A percentile compares a stretch with the other conserved stretches of the same genome.
phyloP scores from a whole-genome alignment of 352 stramenopile species.

The Aphanomyces euteiches region DNA sequence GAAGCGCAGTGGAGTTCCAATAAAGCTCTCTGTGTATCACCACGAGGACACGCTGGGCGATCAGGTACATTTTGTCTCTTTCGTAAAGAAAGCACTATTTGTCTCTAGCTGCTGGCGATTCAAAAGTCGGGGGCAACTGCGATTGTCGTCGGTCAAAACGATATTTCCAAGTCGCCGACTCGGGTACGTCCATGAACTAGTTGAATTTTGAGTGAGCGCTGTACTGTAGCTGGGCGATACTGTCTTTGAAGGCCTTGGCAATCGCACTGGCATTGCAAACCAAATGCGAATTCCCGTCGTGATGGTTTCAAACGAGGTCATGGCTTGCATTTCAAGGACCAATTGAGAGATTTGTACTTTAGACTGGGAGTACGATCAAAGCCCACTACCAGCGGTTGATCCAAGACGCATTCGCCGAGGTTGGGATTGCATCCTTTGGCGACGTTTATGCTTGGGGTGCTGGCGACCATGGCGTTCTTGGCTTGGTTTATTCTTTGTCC shows the following conservation, averaged over 20 bases:
- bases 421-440: slow-evolving; percentile 43
- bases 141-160: slow-evolving; percentile 58
- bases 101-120: slow-evolving; percentile 46
- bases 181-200: slow-evolving; percentile 36
- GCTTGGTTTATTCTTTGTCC: slow-evolving; percentile 40
- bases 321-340: neutral
- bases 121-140: slow-evolving; percentile 64
- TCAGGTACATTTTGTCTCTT: slow-evolving; percentile 41
- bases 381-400: slow-evolving; percentile 37
- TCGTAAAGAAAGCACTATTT: neutral
- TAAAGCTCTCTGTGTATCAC: slow-evolving; percentile 40
- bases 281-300: slow-evolving; percentile 65
- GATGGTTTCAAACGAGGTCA: slow-evolving; percentile 53
- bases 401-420: slow-evolving; percentile 46
- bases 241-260: slow-evolving; percentile 41
- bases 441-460: slow-evolving; percentile 69
- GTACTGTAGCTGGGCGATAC: slow-evolving; percentile 48
- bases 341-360: neutral
- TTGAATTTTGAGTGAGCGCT: neutral
- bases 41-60: slow-evolving; percentile 68
- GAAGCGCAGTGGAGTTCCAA: slow-evolving; percentile 37
- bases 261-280: slow-evolving; percentile 41
- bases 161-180: slow-evolving; percentile 44
- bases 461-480: slow-evolving; percentile 58
- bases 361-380: slow-evolving; percentile 51